Percentiles rank a stretch among this genome's conserved stretches.
These are phyloP conservation scores for Avicennia marina DNA, from an alignment of 257 asterid species.

Conservation along the genomic window DNA sequence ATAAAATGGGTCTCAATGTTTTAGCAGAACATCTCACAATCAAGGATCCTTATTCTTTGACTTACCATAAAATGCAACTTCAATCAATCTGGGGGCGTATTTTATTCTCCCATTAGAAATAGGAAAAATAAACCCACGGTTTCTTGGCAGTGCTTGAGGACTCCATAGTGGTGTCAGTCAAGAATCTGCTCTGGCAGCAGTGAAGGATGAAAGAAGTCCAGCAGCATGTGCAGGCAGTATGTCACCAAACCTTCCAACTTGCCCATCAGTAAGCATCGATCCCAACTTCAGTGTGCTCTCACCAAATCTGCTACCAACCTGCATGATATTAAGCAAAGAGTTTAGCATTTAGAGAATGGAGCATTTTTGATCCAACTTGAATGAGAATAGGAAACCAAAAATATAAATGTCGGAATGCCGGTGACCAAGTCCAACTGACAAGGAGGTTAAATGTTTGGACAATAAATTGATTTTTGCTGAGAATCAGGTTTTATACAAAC, in stretches of 20 bases:
- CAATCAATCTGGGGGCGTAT: background rate
- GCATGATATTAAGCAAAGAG: slow-evolving; percentile 18
- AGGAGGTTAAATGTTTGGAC: no score
- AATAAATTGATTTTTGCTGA: no score
- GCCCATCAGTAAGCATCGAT: slow-evolving; percentile 89
- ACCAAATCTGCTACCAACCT: slow-evolving; percentile 99
- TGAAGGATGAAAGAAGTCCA: slow-evolving; percentile 89
- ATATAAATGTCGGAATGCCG: no score
- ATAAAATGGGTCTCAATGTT: background rate
- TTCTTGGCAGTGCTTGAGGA: slow-evolving; percentile 2
- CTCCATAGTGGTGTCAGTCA: slow-evolving; percentile 17
- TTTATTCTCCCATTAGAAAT: slow-evolving; percentile 7
- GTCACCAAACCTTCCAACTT: slow-evolving; percentile 98
- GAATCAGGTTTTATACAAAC: no score
- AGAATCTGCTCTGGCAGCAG: slow-evolving; percentile 72
- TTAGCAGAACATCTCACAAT: background rate
- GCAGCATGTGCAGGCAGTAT: slow-evolving; percentile 97
- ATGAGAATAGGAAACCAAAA: no score
- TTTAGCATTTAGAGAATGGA: no score
- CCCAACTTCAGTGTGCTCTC: slow-evolving; percentile 94
- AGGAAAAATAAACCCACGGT: slow-evolving; percentile 1
- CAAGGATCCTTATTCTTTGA: background rate
- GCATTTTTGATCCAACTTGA: no score
- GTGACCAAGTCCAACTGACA: no score
- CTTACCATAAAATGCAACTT: slow-evolving; percentile 19